Percentiles rank a stretch among this genome's conserved stretches.
Evolutionary conservation across 495 filamentous ascomycete genomes (phyloP).

Genomic region (Daldinia vernicosa): DNA sequence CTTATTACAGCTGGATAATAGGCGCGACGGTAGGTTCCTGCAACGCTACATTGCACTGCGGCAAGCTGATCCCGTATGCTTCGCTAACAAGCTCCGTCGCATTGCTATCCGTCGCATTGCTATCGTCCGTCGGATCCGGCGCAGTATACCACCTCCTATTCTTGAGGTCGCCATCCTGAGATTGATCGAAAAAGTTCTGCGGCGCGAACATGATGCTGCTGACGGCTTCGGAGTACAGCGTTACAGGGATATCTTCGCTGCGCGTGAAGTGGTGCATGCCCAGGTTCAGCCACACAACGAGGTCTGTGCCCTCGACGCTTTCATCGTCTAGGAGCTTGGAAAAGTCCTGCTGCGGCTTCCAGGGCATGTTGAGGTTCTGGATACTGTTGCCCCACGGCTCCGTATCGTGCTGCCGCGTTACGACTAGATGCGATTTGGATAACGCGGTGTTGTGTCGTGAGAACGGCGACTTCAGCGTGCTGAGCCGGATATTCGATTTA

Average conservation of each 20-base stretch:
- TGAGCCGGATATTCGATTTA: slow-evolving; percentile 56
- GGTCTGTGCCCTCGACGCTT: slow-evolving; percentile 59
- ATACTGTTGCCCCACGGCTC: slow-evolving; percentile 60
- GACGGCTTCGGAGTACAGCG: slow-evolving; percentile 58
- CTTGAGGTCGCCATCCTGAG: slow-evolving; percentile 38
- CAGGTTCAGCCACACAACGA: slow-evolving; percentile 61
- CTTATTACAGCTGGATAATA: slow-evolving; percentile 5
- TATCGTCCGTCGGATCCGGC: slow-evolving; percentile 1
- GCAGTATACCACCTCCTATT: slow-evolving; percentile 45
- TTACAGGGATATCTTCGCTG: slow-evolving; percentile 64
- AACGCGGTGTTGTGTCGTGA: slow-evolving; percentile 55
- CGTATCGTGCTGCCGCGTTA: slow-evolving; percentile 62
- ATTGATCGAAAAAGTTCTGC: slow-evolving; percentile 54
- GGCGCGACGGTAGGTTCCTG: slow-evolving; percentile 28
- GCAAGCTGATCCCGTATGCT: slow-evolving; percentile 31
- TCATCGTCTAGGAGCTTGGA: slow-evolving; percentile 63
- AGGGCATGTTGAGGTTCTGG: slow-evolving; percentile 57
- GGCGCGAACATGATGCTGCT: slow-evolving; percentile 57
- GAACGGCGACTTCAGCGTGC: slow-evolving; percentile 57
- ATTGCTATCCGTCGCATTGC: slow-evolving; percentile 1
- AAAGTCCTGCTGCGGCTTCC: slow-evolving; percentile 63
- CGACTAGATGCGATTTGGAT: slow-evolving; percentile 59
- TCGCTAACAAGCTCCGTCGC: slow-evolving; percentile 19
- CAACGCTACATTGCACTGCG: slow-evolving; percentile 30
- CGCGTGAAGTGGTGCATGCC: slow-evolving; percentile 68